Conservation (phyloP, 1,139 yeast species). For the Zygoascus hellenicus region DNA sequence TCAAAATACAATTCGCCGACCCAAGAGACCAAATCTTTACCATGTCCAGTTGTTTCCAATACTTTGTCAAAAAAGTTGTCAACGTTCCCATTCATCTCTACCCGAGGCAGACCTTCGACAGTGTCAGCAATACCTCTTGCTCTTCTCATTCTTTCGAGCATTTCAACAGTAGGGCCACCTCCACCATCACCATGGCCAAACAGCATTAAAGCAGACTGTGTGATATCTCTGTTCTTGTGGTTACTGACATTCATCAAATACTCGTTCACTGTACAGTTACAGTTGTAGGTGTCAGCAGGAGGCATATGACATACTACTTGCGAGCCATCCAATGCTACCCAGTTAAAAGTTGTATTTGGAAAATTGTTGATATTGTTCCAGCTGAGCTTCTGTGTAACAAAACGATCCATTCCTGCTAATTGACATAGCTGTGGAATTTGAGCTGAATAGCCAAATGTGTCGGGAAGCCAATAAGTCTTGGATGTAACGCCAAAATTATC, state of each 20-base stretch:
- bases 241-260: constrained; percentile 70
- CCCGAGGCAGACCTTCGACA: constrained; percentile 71
- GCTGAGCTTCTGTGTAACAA: constrained; percentile 84
- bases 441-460: constrained; percentile 91
- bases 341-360: constrained; percentile 88
- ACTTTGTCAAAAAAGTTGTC: constrained; percentile 71
- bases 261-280: constrained; percentile 86
- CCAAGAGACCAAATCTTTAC: constrained; percentile 75
- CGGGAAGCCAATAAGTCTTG: constrained; percentile 90
- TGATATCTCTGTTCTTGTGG: constrained; percentile 76
- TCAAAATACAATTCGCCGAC: constrained; percentile 90
- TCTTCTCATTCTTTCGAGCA: constrained; percentile 86
- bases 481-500: constrained; percentile 71
- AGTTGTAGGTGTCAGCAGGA: constrained; percentile 94
- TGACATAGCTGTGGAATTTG: constrained; percentile 91
- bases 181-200: constrained; percentile 98
- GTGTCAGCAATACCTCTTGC: constrained; percentile 82
- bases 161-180: constrained; percentile 92
- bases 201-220: constrained; percentile 64
- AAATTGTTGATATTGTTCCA: constrained; percentile 92
- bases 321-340: constrained; percentile 90
- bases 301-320: constrained; percentile 96
- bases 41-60: constrained; percentile 55
- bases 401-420: constrained; percentile 70
- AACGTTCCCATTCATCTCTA: constrained; percentile 68